Base-by-base conservation (phyloP, 176 grass and related monocot genomes). In the maize (Zea mays) region DNA sequence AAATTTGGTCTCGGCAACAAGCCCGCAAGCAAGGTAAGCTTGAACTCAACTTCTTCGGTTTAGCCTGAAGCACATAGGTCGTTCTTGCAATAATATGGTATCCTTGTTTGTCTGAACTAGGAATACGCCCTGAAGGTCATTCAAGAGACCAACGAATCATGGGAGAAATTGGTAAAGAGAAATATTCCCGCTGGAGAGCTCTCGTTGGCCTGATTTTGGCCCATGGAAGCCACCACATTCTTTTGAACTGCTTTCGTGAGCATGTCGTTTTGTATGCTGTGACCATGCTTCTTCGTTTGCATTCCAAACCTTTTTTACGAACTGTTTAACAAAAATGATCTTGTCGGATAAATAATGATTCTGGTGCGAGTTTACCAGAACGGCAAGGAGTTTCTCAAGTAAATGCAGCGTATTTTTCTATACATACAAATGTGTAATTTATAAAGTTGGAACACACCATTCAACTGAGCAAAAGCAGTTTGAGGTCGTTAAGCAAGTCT, bases 51-150 rank as follows among this genome's bases (percentile, higher is more conserved):
- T 49, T 85, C 35, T 81, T 59, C 56, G 21, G 67, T 69, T 69
- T 75, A 57, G 69, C 36, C 27, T 81, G 34, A 73, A 73, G 49
- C 6, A 44, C 4, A 62, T 1, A 56, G 35, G 70, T 62, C 71
- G 62, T 74, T 44, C 43, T 52, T 50, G 7, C 46, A 42, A 58
- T 48, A 69, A 76, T 43, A 79, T 76, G 37, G 38, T 67, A 79
- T 52, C 52, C 46, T 70, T 93, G 5, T 76, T 76, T 37, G 62
- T 21, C 4, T 66, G 62, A 11, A 75, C 69, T 82, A 96, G 96
- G 92, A 95, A 79, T 96, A 93, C 87, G 92, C 96, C 14, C 83
- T 99, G 71, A 99, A 99, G 86, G 86, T 99, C 51, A 99, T 96
- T 65, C 37, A 85, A 54, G 96, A 99, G 83, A 99, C 96, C 10